Evolutionary conservation across 2,329 filamentous ascomycete species (phyloP).

Genomic region (Botrytis aclada): DNA sequence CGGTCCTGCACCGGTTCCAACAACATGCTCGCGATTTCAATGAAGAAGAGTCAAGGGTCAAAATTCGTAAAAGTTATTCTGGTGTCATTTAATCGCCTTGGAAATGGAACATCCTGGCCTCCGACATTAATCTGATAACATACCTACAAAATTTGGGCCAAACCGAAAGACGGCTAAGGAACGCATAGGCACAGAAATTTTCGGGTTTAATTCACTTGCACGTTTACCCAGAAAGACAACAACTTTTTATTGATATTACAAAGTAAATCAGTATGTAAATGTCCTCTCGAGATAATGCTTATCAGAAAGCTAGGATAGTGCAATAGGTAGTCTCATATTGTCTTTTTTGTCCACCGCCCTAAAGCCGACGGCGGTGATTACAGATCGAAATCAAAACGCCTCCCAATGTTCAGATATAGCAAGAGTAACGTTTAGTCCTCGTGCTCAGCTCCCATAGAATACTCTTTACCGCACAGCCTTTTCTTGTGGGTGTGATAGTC

Average conservation of each 20-base stretch:
- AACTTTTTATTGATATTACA: background rate
- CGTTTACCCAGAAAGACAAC: background rate
- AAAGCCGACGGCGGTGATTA: background rate
- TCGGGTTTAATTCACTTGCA: background rate
- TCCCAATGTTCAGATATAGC: too few relatives aligned
- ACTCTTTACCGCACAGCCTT: background rate
- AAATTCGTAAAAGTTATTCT: background rate
- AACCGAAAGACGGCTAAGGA: background rate
- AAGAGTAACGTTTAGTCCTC: background rate
- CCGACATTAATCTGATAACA: background rate
- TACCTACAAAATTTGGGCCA: background rate
- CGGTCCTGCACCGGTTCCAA: background rate
- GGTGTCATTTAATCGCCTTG: background rate
- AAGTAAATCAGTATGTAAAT: background rate
- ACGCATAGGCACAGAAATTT: background rate
- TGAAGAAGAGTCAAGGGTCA: background rate
- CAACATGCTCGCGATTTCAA: background rate
- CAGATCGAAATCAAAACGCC: background rate
- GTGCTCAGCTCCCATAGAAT: background rate
- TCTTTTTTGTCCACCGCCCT: background rate
- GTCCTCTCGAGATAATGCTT: background rate
- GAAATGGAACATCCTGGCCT: background rate
- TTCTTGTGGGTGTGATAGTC: background rate
- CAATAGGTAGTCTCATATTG: background rate
- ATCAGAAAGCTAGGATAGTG: background rate